Base-by-base conservation (phyloP, 495 filamentous ascomycete genomes). In the Geopyxis carbonaria region DNA sequence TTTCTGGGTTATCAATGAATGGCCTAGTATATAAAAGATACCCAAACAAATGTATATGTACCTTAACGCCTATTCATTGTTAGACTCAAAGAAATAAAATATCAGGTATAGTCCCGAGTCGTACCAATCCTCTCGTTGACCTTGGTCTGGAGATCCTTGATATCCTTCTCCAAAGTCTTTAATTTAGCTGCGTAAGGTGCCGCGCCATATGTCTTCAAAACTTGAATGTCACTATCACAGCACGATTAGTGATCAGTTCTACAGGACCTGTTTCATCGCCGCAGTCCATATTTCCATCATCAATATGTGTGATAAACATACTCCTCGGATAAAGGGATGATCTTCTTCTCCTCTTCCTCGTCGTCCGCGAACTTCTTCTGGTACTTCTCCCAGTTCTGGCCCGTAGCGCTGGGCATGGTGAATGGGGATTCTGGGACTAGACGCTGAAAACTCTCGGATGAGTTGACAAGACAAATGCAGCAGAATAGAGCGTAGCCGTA, bases 311-410 rank as follows among this genome's bases (percentile, higher is more conserved):
- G 39, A 20, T 9, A 22, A 34, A 69, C 80, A 51, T 67, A 95
- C 86, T 93, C 86, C 67, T 93, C 89, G 47, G 85, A 73, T 24
- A 97, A 67, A 43, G 89, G 89, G 27, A 83, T 84, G 56, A 95
- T 97, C 72, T 95, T 97, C 79, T 97, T 97, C 70, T 97, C 89
- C 56, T 85, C 80, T 59, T 84, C 71, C 57, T 95, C 89, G 48
- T 97, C 89, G 57, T 97, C 89, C 43, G 77, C 87, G 55, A 79
- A 97, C 55, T 78, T 80, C 70, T 97, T 94, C 64, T 73, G 65
- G 68, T 93, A 94, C 70, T 95, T 94, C 73, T 97, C 86, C 89
- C 89, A 97, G 72, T 69, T 82, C 58, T 67, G 59, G 53, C 89
- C 89, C 44, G 78, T 92, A 63, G 89, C 89, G 59, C 80, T 89